Base-by-base conservation (phyloP, 768 basidiomycete genomes). In the Sarcomyxa edulis region DNA sequence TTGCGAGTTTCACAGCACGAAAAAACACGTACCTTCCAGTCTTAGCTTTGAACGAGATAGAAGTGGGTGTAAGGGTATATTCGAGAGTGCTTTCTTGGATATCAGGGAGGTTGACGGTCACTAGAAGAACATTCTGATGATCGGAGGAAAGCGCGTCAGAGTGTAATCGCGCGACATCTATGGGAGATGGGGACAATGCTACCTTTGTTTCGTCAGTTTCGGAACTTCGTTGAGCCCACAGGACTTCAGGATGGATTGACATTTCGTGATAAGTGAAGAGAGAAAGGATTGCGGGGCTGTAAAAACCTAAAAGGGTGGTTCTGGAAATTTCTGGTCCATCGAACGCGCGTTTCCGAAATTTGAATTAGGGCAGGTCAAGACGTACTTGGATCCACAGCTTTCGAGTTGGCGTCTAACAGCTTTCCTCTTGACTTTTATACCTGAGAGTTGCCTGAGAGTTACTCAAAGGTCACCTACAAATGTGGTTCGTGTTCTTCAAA, bases 141-240 rank as follows among this genome's bases (percentile, higher is more conserved):
- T 25, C 20, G 19, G 35, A 21, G 37, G 31, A 47, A 48, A 40
- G 48, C 48, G 53, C 46, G 49, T 53, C 30, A 50, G 34, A 4
- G 16, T 42, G 39, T 31, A 21, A 40, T 21, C 9, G 16, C 28
- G 30, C 31, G n/a, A 45, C 43, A 22, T 47, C 51, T 44, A 50
- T 53, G 36, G 58, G 46, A 37, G 42, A 48, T 34, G 38, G 36
- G 34, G 20, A 28, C 28, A 31, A n/a, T 10, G 37, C 45, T 32
- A 88, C 93, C 71, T 93, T 93, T 32, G 69, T 71, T 22, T 77
- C 68, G 10, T 68, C 74, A 8, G 68, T 52, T 11, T 61, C 72
- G 27, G 79, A 85, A 69, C 84, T 89, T 50, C 95, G 80, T 64
- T 98, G 94, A 32, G 95, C 94, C 92, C 94, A 98, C 2, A 93